Conservation (phyloP, 805 yeast genomes). For the Wickerhamomyces ciferrii region DNA sequence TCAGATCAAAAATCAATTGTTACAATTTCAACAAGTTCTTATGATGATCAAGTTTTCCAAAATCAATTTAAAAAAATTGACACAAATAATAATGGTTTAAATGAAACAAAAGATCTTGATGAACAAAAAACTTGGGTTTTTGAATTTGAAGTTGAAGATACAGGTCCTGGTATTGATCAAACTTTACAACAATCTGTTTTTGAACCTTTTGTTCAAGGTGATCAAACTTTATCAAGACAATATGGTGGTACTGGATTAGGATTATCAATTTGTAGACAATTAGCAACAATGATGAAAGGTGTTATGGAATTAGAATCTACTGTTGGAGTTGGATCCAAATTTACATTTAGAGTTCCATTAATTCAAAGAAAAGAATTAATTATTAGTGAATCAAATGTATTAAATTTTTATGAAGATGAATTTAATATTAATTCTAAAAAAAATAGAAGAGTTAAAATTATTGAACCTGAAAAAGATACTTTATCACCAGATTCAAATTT, state of each 20-base stretch:
- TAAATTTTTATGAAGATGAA: constrained; percentile 56
- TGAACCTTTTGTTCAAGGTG: constrained; percentile 97
- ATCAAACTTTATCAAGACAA: constrained; percentile 84
- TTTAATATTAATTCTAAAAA: constrained; percentile 51
- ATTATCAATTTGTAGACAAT: constrained; percentile 80
- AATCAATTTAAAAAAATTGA: constrained; percentile 32
- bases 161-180: constrained; percentile 92
- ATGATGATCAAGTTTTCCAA: constrained; percentile 37
- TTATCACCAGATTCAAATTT: neutral
- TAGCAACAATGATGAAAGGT: constrained; percentile 90
- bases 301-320: constrained; percentile 67
- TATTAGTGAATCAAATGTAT: constrained; percentile 23
- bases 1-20: constrained; percentile 15
- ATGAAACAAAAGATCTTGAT: constrained; percentile 18
- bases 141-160: constrained; percentile 75
- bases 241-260: constrained; percentile 98
- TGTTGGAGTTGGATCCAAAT: constrained; percentile 80
- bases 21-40: constrained; percentile 28
- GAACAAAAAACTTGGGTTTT: constrained; percentile 31
- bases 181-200: constrained; percentile 79
- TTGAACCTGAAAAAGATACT: constrained; percentile 19
- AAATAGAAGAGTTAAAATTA: constrained; percentile 39
- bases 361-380: constrained; percentile 41
- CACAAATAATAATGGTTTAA: constrained; percentile 10
- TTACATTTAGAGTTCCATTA: constrained; percentile 74